Evolutionary conservation across 495 filamentous ascomycete genomes (phyloP), one percentile per base, ranked within the genome.

Genomic region (Extremus antarcticus): DNA sequence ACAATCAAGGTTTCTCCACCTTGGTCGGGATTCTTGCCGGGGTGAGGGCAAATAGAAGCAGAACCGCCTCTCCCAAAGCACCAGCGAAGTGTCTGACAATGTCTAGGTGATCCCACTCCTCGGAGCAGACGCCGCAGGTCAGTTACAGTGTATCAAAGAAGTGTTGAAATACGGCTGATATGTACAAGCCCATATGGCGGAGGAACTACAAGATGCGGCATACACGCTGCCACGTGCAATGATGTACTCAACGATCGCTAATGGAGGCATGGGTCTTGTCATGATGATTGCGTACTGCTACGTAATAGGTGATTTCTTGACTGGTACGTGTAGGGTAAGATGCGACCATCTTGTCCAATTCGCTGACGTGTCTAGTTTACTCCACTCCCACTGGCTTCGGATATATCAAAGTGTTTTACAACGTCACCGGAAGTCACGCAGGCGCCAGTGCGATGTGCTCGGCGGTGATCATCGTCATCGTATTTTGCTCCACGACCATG

Each of bases 61-160:
- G n/a, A n/a, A n/a, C n/a, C n/a, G n/a, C n/a, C n/a, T n/a, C n/a
- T n/a, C n/a, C n/a, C n/a, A n/a, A n/a, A n/a, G n/a, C n/a, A n/a
- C n/a, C n/a, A n/a, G n/a, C n/a, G n/a, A n/a, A n/a, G n/a, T n/a
- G n/a, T n/a, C n/a, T n/a, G n/a, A n/a, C n/a, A n/a, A n/a, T 23
- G 51, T n/a, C n/a, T n/a, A n/a, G n/a, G n/a, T 66, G 10, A 16
- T 25, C 2, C 51, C 75, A 2, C 73, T 67, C 10, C 58, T 69
- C 24, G 66, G 65, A 21, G 53, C 60, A 16, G 63, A 67, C 46
- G 47, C 62, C 9, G 61, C 66, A 38, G 54, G 47, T 51, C 9
- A 45, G 54, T 25, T 25, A n/a, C 3, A 22, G 21, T 40, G 24
- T 39, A n/a, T n/a, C n/a, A n/a, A n/a, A n/a, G n/a, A n/a, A n/a